Conservation (phyloP, 805 yeast genomes). For the Ogataea populi-albae region DNA sequence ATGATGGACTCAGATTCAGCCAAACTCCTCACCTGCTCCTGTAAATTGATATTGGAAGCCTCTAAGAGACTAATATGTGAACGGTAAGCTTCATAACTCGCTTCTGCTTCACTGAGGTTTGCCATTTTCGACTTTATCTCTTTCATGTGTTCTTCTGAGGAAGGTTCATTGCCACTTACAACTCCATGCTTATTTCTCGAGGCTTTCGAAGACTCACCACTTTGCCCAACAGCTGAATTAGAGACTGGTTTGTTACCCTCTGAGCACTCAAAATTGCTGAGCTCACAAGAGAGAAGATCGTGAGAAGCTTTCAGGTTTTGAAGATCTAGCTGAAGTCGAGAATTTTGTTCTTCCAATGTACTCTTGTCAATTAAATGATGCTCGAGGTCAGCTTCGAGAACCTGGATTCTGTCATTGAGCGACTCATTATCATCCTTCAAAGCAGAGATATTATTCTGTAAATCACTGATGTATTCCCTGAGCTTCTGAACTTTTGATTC, state of each 20-base stretch:
- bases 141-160: slow-evolving; percentile 24
- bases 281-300: too few species aligned
- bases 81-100: slow-evolving; percentile 2
- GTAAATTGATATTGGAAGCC: slow-evolving; percentile 24
- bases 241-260: too few species aligned
- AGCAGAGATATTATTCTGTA: slow-evolving; percentile 1
- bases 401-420: slow-evolving; percentile 17
- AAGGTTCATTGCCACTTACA: too few species aligned
- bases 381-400: slow-evolving; percentile 1
- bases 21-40: slow-evolving; percentile 27
- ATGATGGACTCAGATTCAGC: slow-evolving; percentile 33
- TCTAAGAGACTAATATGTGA: slow-evolving; percentile 6
- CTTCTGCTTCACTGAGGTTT: slow-evolving; percentile 20
- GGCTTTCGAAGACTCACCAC: too few species aligned
- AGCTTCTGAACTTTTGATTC: slow-evolving; percentile 43
- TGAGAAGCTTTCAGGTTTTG: too few species aligned
- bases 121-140: slow-evolving; percentile 8
- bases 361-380: background rate
- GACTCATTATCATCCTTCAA: slow-evolving; percentile 33
- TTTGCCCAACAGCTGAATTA: too few species aligned
- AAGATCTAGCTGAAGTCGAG: background rate
- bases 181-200: too few species aligned
- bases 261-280: too few species aligned
- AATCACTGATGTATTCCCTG: slow-evolving; percentile 17
- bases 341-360: background rate